These are phyloP conservation scores for Fraxinus albicans DNA, from an alignment of 305 asterid species.

Conservation along the genomic window DNA sequence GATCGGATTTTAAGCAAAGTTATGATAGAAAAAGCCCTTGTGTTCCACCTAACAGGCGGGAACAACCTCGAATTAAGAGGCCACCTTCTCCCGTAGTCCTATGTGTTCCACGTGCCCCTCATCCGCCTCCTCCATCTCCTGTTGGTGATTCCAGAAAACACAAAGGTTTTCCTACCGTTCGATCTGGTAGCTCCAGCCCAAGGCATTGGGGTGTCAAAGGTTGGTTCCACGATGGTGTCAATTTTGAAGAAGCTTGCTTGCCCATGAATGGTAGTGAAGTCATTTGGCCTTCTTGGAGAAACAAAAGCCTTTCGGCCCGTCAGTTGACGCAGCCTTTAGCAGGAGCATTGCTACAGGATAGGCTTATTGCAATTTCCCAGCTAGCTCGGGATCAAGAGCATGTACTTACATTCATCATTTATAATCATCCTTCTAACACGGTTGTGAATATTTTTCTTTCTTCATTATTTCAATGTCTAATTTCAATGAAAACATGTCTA, in stretches of 20 bases:
- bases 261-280: constrained; percentile 91
- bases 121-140: constrained; percentile 96
- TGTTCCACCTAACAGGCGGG: constrained; percentile 84
- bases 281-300: constrained; percentile 99
- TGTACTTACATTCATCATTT: constrained; percentile 41
- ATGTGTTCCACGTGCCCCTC: constrained; percentile 97
- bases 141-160: constrained; percentile 88
- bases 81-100: constrained; percentile 99
- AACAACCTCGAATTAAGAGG: constrained; percentile 90
- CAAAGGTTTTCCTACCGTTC: constrained; percentile 90
- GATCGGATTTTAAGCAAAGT: constrained; percentile 74
- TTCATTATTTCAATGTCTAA: constrained; percentile 20
- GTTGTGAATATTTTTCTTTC: constrained; percentile 4
- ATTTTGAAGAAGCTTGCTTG: constrained; percentile 79
- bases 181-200: constrained; percentile 99
- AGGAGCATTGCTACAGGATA: constrained; percentile 93
- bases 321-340: constrained; percentile 89
- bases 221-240: constrained; percentile 91
- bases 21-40: constrained; percentile 95
- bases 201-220: constrained; percentile 99
- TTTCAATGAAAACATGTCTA: constrained; percentile 23
- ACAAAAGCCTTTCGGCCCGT: constrained; percentile 75
- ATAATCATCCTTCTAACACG: constrained; percentile 20
- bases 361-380: constrained; percentile 90
- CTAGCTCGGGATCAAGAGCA: constrained; percentile 97